Base-by-base conservation (phyloP, 192 early-diverging fungal genomes). In the Backusella macrospora region DNA sequence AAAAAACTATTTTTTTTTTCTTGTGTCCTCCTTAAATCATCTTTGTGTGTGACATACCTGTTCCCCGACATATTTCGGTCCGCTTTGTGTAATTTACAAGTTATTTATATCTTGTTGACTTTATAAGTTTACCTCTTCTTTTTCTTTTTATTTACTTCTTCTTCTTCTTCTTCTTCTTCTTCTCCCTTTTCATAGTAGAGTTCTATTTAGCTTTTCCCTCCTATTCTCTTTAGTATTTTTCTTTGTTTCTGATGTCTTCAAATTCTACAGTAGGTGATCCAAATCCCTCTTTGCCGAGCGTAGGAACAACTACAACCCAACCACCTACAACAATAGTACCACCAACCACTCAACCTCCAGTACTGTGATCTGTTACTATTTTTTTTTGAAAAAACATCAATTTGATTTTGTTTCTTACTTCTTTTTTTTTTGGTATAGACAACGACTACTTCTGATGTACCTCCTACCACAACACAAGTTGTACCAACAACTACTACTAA, bases 31-130 rank as follows among this genome's bases (percentile, higher is more conserved):
- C 42, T 43, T 10, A 43, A 4, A 43, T 4, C 42, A 43, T 4
- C 42, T 55, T 49, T 49, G 9, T 55, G 52, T 55, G 21, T 21
- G 23, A 55, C 52, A 55, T 9, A 23, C 18, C 21, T 23, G 52
- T 55, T 55, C 52, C 52, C 52, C 52, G 52, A 55, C 13, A 23
- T 6, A 18, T n/a, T 26, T 55, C 52, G 52, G 52, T 55, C 52
- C 52, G 52, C 52, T 26, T 55, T 55, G 52, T 55, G 52, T 26
- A 55, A 55, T 55, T 5, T 6, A n/a, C 0, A 52, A 18, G 48
- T 52, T 52, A 49, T 49, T 49, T 52, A 21, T 52, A 21, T 52
- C n/a, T 52, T 52, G n/a, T 52, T 52, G 6, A 47, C 46, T 47
- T 47, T 18, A 18, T 18, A 49, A 49, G 47, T 18, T 49, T 4